Base-by-base conservation (phyloP, 257 asterid genomes). In the Echium plantagineum region DNA sequence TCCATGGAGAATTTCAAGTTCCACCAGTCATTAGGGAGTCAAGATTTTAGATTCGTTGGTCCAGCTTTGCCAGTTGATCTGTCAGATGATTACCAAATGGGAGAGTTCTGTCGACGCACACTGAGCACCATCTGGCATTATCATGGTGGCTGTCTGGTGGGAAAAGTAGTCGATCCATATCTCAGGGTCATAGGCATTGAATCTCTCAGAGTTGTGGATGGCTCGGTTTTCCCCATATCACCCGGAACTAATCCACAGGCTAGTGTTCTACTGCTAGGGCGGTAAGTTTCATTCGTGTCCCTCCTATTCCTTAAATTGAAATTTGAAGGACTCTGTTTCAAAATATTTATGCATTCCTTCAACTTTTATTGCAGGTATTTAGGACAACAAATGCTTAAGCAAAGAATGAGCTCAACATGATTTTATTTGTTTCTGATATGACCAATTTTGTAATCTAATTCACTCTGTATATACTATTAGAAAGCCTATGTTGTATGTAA, bases 191-290 rank as follows among this genome's bases (percentile, higher is more conserved):
- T 76, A 4, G 96, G 98, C 3, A 61, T 85, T 18, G 73, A 76
- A 58, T 76, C 74, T 8, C 80, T 90, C 15, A 77, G 98, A 65
- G 83, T 85, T 17, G 85, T 90, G 7, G 98, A 90, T 72, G 95
- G 96, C 38, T 87, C 98, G 0, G 70, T 73, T 0, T 76, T 90
- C 55, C 64, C 76, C 0, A 68, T 90, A 12, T 90, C 98, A 0
- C 98, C 95, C 0, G 98, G 98, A 35, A 91, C 98, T 20, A 88
- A 89, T 71, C 97, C 98, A 58, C 97, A 86, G 75, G 98, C 97
- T 22, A 93, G 94, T 57, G 79, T 91, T 52, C 74, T 91, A 60
- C 88, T 91, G 97, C 72, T 91, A 66, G 98, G 94, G 63, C 73
- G 94, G 94, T 82, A 49, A 70, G 77, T 12, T 17, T 6, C 9